Evolutionary conservation across 331 rosid species (phyloP).

Genomic region (Cydonia oblonga): DNA sequence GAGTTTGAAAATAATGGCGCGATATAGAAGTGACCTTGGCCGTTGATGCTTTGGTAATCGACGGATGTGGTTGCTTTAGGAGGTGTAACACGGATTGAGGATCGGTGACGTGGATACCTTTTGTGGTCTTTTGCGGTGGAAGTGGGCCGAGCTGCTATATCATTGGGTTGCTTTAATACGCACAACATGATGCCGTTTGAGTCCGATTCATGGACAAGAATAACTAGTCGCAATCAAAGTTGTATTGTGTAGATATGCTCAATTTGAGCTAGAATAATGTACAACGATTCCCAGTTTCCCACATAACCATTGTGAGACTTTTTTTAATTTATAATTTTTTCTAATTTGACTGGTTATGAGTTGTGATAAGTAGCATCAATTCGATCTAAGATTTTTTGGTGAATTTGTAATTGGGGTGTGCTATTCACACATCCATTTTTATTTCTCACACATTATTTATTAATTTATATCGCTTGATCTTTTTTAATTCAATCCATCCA

Average conservation of each 20-base stretch:
- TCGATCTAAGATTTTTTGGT: no score
- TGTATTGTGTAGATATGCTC: background rate
- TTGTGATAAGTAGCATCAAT: background rate
- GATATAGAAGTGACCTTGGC: background rate
- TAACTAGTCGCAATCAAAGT: background rate
- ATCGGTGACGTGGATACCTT: conserved; percentile 7
- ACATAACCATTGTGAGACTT: background rate
- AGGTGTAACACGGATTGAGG: background rate
- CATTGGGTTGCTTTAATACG: background rate
- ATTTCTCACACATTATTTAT: no score
- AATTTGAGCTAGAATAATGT: background rate
- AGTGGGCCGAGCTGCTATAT: background rate
- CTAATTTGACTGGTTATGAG: background rate
- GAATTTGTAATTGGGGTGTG: no score
- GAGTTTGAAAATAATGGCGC: background rate
- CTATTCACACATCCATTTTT: no score
- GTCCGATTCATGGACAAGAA: background rate
- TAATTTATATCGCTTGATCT: no score
- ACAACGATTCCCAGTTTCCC: background rate
- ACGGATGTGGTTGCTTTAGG: background rate
- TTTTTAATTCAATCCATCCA: no score
- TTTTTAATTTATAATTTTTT: no score
- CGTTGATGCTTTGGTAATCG: background rate
- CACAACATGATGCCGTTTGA: background rate
- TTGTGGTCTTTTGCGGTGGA: background rate